Percentiles rank a stretch among this genome's conserved stretches.
Evolutionary conservation across 2,329 filamentous ascomycete species (phyloP).

Genomic region (Zalaria sp.): DNA sequence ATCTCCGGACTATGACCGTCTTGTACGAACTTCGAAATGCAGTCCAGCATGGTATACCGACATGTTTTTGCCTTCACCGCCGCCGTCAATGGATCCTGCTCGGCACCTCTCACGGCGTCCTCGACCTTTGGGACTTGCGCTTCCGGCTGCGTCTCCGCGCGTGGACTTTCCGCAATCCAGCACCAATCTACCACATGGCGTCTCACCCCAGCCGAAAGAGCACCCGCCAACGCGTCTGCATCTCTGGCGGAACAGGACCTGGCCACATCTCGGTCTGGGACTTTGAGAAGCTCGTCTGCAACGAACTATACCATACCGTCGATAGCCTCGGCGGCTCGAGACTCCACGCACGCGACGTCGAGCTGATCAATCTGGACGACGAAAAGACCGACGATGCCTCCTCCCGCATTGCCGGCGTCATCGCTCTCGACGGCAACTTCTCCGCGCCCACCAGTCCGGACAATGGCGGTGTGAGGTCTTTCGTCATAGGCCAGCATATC

Average conservation of each 20-base stretch:
- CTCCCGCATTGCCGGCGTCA: conserved; percentile 62
- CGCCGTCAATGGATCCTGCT: conserved; percentile 82
- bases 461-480: conserved; percentile 53
- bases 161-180: conserved; percentile 74
- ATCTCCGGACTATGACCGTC: conserved; percentile 73
- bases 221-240: conserved; percentile 71
- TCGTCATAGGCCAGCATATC: conserved; percentile 57
- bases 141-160: conserved; percentile 78
- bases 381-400: conserved; percentile 80
- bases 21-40: conserved; percentile 75
- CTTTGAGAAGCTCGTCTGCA: conserved; percentile 74
- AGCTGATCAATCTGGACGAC: conserved; percentile 80
- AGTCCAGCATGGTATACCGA: conserved; percentile 80
- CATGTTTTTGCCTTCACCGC: conserved; percentile 77
- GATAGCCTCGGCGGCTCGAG: conserved; percentile 25
- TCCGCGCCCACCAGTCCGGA: conserved; percentile 17
- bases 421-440: conserved; percentile 18
- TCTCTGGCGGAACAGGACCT: conserved; percentile 73
- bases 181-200: conserved; percentile 63
- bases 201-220: conserved; percentile 51
- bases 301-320: conserved; percentile 69
- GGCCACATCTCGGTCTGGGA: conserved; percentile 95
- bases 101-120: conserved; percentile 81
- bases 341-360: conserved; percentile 47
- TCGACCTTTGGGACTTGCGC: conserved; percentile 93